phyloP scores from a whole-genome alignment of 768 basidiomycete genomes.

The Mycena vitilis region DNA sequence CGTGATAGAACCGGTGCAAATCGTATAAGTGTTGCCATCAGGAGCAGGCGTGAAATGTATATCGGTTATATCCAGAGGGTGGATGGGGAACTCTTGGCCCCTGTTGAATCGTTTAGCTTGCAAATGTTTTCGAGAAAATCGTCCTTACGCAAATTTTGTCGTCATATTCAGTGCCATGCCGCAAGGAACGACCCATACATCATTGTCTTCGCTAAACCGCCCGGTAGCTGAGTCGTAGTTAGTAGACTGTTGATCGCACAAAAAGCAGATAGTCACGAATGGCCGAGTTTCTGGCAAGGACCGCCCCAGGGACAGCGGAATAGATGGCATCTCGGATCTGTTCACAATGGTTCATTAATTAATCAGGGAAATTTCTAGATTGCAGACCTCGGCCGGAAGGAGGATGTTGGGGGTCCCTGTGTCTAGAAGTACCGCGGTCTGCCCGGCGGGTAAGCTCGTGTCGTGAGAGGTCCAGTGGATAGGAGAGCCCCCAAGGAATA shows the following conservation, averaged over 20 bases:
- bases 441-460: conserved; percentile 43
- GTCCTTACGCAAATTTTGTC: conserved; percentile 52
- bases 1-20: conserved; percentile 51
- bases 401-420: conserved; percentile 56
- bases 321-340: conserved; percentile 51
- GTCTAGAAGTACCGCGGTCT: conserved; percentile 53
- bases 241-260: background rate
- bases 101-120: conserved; percentile 32
- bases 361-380: background rate
- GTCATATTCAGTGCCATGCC: conserved; percentile 47
- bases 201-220: conserved; percentile 38
- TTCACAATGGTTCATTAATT: background rate
- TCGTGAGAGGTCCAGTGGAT: conserved; percentile 46
- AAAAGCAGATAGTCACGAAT: conserved; percentile 10
- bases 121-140: conserved; percentile 28
- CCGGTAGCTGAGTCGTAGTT: background rate
- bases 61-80: conserved; percentile 57
- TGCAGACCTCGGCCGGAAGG: conserved; percentile 45
- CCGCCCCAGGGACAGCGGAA: conserved; percentile 49
- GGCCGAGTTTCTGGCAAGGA: conserved; percentile 34
- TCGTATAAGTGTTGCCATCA: conserved; percentile 48
- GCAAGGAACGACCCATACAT: conserved; percentile 56
- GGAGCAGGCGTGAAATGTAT: conserved; percentile 41
- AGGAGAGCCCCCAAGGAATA: conserved; percentile 48
- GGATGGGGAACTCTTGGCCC: conserved; percentile 49